Evolutionary conservation across 257 asterid genomes (phyloP).

Genomic region (Primulina tabacum): DNA sequence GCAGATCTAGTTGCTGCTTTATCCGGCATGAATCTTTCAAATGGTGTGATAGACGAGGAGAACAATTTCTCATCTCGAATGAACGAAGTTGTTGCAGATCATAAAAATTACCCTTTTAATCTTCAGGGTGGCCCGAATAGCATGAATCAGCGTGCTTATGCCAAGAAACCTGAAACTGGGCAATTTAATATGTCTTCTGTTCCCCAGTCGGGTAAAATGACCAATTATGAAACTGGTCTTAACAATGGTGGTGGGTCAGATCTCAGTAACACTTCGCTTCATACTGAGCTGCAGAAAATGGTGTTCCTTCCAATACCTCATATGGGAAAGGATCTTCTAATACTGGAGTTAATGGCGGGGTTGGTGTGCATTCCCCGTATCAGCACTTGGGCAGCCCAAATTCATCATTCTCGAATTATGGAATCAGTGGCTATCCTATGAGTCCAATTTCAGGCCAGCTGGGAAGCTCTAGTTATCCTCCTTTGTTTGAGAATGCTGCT

Average conservation of each 20-base stretch:
- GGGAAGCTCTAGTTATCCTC: slow-evolving; percentile 42
- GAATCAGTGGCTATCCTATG: slow-evolving; percentile 44
- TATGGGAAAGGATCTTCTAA: slow-evolving; percentile 38
- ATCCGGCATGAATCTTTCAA: slow-evolving; percentile 62
- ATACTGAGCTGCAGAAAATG: not conserved
- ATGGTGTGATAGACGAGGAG: slow-evolving; percentile 43
- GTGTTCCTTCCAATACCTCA: slow-evolving; percentile 15
- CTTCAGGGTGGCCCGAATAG: slow-evolving; percentile 37
- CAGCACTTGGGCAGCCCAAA: slow-evolving; percentile 45
- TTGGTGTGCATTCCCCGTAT: slow-evolving; percentile 48
- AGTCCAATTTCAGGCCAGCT: slow-evolving; percentile 52
- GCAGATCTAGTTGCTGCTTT: slow-evolving; percentile 54
- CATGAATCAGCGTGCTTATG: slow-evolving; percentile 30
- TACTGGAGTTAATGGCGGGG: slow-evolving; percentile 38
- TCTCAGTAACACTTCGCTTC: not conserved
- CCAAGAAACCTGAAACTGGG: slow-evolving; percentile 32
- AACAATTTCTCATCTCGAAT: slow-evolving; percentile 35
- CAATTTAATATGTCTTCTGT: slow-evolving; percentile 19
- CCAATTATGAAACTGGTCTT: not conserved
- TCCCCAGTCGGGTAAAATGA: not conserved
- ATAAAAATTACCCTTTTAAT: slow-evolving; percentile 28
- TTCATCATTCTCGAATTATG: slow-evolving; percentile 47
- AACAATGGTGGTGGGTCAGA: not conserved
- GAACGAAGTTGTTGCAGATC: slow-evolving; percentile 37
- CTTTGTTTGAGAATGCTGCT: slow-evolving; percentile 45